phyloP scores from a whole-genome alignment of 768 basidiomycete species.

The Auricularia sp. region DNA sequence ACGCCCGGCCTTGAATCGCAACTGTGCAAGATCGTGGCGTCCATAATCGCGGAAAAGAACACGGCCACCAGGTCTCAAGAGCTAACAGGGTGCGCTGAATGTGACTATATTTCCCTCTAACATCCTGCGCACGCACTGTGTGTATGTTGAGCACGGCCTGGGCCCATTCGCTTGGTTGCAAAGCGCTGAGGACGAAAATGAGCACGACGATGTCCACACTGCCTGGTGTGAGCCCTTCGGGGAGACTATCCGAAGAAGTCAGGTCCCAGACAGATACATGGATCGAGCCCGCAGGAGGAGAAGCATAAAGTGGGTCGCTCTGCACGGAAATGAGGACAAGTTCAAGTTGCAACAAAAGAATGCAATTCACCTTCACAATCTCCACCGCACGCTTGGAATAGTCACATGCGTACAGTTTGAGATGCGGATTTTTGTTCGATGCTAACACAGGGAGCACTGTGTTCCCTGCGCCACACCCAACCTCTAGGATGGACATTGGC shows the following conservation, averaged over 20 bases:
- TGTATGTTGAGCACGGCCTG: slow-evolving; percentile 73
- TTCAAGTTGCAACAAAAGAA: neutral
- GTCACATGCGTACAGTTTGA: slow-evolving; percentile 75
- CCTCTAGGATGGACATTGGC: slow-evolving; percentile 63
- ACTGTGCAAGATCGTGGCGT: slow-evolving; percentile 85
- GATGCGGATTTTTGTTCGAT: slow-evolving; percentile 70
- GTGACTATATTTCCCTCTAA: neutral
- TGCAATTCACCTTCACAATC: slow-evolving; percentile 61
- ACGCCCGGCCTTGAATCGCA: slow-evolving; percentile 81
- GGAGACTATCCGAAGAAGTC: slow-evolving; percentile 49
- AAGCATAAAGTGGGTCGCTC: slow-evolving; percentile 60
- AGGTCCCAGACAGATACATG: slow-evolving; percentile 87
- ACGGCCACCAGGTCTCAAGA: slow-evolving; percentile 81
- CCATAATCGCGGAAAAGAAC: slow-evolving; percentile 91
- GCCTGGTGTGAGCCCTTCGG: slow-evolving; percentile 48
- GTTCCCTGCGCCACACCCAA: slow-evolving; percentile 95
- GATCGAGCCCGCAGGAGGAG: slow-evolving; percentile 60
- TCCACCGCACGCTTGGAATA: slow-evolving; percentile 84
- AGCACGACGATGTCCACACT: slow-evolving; percentile 85
- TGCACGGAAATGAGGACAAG: slow-evolving; percentile 18
- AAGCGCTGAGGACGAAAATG: slow-evolving; percentile 86
- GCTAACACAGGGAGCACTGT: slow-evolving; percentile 81
- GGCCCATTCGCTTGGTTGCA: slow-evolving; percentile 89
- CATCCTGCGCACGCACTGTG: slow-evolving; percentile 31
- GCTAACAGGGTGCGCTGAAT: slow-evolving; percentile 30